These are phyloP conservation scores for Fagopyrum tataricum DNA, from an alignment of 148 eudicot species.

Conservation along the genomic window DNA sequence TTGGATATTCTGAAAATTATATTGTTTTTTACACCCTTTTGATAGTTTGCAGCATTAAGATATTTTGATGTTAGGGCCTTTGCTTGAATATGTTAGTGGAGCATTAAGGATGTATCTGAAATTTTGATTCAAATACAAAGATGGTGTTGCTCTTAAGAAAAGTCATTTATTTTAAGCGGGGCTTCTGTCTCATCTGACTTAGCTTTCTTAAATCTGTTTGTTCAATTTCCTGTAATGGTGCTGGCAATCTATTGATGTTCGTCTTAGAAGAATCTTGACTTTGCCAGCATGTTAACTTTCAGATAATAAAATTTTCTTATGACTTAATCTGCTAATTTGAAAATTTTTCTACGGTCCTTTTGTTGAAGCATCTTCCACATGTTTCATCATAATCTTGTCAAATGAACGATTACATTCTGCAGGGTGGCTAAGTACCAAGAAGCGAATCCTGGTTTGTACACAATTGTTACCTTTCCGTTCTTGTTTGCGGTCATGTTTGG, in stretches of 20 bases:
- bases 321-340: neutral
- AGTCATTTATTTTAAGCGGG: neutral
- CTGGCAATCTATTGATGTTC: neutral
- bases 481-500: constrained; percentile 67
- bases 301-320: neutral
- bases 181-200: neutral
- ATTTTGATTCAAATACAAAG: too few relatives aligned
- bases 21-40: neutral
- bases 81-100: neutral
- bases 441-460: constrained; percentile 49
- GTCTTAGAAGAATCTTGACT: neutral
- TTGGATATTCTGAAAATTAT: neutral
- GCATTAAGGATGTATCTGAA: neutral
- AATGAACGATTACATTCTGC: constrained; percentile 17
- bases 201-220: neutral
- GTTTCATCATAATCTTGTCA: neutral
- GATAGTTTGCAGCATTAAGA: neutral
- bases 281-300: neutral
- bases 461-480: constrained; percentile 50
- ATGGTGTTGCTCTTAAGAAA: too few relatives aligned
- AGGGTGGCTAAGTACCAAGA: constrained; percentile 56
- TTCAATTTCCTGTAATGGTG: neutral
- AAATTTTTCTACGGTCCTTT: neutral
- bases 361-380: neutral
- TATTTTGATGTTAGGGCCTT: neutral